phyloP scores from a whole-genome alignment of 2,329 filamentous ascomycete species.

The Penicillium sp. region DNA sequence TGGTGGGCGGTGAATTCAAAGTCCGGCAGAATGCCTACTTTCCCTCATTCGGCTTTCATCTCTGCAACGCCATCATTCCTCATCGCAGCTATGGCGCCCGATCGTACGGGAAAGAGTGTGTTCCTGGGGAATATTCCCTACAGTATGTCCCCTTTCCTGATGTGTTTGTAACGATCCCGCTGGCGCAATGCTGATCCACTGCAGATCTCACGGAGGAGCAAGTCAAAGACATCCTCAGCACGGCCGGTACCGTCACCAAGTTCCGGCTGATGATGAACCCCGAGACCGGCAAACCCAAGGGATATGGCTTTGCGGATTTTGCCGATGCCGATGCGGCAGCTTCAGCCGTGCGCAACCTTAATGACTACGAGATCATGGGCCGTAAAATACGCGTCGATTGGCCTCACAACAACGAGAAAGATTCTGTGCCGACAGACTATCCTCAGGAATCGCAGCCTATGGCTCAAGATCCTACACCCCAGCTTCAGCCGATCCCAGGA shows the following conservation, averaged over 20 bases:
- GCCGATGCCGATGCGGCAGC: conserved; percentile 87
- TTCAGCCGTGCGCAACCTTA: conserved; percentile 89
- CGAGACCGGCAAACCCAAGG: conserved; percentile 89
- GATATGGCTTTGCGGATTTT: conserved; percentile 95
- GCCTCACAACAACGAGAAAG: conserved; percentile 81
- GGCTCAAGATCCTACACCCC: conserved; percentile 36
- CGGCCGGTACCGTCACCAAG: conserved; percentile 82
- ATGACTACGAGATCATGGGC: conserved; percentile 92
- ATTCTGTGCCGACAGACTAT: conserved; percentile 54
- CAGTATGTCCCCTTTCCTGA: conserved; percentile 52
- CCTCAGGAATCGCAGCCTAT: conserved; percentile 38
- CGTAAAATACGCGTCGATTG: conserved; percentile 93
- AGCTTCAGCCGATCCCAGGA: conserved; percentile 35
- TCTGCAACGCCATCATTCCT: conserved; percentile 1
- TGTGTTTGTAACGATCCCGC: neutral
- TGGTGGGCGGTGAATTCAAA: conserved; percentile 23
- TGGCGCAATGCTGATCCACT: conserved; percentile 15
- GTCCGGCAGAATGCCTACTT: conserved; percentile 27
- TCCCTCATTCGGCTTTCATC: conserved; percentile 8
- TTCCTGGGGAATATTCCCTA: conserved; percentile 59
- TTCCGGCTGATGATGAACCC: conserved; percentile 94
- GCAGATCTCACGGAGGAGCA: conserved; percentile 94
- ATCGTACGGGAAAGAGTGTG: conserved; percentile 44
- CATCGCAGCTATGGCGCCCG: conserved; percentile 40
- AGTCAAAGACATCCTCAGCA: conserved; percentile 88